phyloP scores from a whole-genome alignment of 805 yeast species.

The Candida chilensis region DNA sequence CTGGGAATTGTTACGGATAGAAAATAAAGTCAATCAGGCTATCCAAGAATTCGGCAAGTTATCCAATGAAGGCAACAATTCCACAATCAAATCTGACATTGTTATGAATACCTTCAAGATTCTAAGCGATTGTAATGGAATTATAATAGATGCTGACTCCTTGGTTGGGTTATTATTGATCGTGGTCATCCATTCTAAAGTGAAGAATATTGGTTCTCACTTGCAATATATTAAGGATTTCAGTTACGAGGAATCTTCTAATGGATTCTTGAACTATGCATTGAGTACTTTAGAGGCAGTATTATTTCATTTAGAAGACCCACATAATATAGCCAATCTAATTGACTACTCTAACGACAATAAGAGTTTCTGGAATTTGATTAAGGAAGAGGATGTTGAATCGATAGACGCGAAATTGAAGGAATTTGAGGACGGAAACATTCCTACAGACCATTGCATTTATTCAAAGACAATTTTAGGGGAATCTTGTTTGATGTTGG shows the following conservation, averaged over 20 bases:
- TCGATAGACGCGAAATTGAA: conserved; percentile 6
- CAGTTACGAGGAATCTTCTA: conserved; percentile 20
- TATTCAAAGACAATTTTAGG: conserved; percentile 44
- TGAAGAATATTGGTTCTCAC: conserved; percentile 52
- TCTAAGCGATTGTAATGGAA: conserved; percentile 26
- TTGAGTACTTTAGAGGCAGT: conserved; percentile 82
- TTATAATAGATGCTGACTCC: conserved; percentile 70
- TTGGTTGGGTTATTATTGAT: conserved; percentile 64
- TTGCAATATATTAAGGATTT: conserved; percentile 58
- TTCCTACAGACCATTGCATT: conserved; percentile 15
- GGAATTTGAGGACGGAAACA: conserved; percentile 2
- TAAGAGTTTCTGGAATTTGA: conserved; percentile 41
- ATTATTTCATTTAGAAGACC: conserved; percentile 44
- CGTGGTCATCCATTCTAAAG: conserved; percentile 56
- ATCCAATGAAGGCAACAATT: conserved; percentile 29
- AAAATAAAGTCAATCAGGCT: conserved; percentile 41
- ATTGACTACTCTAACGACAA: conserved; percentile 35
- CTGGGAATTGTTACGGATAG: conserved; percentile 18
- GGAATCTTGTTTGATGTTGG: conserved; percentile 61
- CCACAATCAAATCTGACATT: conserved; percentile 35
- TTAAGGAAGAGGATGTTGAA: conserved; percentile 20
- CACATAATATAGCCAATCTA: conserved; percentile 24
- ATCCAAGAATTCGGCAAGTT: conserved; percentile 38
- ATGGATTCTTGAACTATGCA: conserved; percentile 67
- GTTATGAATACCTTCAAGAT: conserved; percentile 43